These are phyloP conservation scores for Cladosporium sp. DNA, from an alignment of 2,329 filamentous ascomycete genomes.

Conservation along the genomic window DNA sequence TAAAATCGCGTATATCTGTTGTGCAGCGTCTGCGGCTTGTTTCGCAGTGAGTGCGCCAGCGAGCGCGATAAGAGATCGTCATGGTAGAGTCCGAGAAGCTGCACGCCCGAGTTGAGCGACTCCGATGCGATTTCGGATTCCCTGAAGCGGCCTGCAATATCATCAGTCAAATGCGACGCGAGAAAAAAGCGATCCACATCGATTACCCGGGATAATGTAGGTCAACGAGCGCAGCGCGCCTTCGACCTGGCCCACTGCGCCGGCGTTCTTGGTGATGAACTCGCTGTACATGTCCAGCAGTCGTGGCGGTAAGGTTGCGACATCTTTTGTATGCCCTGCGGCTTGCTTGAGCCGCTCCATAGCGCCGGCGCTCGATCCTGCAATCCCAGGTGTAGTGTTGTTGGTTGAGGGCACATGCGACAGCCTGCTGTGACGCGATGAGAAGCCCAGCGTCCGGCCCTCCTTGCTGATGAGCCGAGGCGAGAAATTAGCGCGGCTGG, in stretches of 20 bases:
- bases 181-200: background rate
- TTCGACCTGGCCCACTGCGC: slow-evolving; percentile 91
- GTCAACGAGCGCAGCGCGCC: slow-evolving; percentile 85
- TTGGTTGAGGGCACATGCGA: background rate
- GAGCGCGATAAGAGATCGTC: slow-evolving; percentile 72
- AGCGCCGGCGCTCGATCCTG: slow-evolving; percentile 13
- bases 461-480: background rate
- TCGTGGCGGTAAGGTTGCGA: slow-evolving; percentile 26
- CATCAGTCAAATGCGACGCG: slow-evolving; percentile 18
- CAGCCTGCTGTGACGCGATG: slow-evolving; percentile 1
- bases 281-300: slow-evolving; percentile 61
- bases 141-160: slow-evolving; percentile 63
- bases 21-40: slow-evolving; percentile 45
- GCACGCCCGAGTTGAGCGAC: slow-evolving; percentile 71
- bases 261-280: slow-evolving; percentile 91
- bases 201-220: slow-evolving; percentile 81
- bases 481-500: background rate
- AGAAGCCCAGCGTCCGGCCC: background rate
- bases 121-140: slow-evolving; percentile 95
- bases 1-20: slow-evolving; percentile 60
- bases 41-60: slow-evolving; percentile 48
- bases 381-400: background rate
- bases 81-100: slow-evolving; percentile 88
- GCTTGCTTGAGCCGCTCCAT: slow-evolving; percentile 27
- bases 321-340: slow-evolving; percentile 24